Evolutionary conservation across 164 flowering plant species (phyloP), one percentile per base, ranked within the genome.

Genomic region (Vitis rotundifolia): DNA sequence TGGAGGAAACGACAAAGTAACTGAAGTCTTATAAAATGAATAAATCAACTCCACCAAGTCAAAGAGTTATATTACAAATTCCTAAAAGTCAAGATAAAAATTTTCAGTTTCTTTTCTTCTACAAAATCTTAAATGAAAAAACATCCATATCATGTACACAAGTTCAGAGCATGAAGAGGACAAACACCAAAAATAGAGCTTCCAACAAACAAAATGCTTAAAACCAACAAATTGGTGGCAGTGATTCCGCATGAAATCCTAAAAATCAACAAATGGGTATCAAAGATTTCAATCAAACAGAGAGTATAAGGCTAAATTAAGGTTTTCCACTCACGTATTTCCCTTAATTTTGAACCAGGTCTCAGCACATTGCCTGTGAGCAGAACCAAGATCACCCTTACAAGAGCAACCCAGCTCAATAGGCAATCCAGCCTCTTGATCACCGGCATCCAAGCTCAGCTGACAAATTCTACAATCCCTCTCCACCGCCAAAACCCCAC

Each of bases 301-400:
- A 53, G 5, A 53, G 56, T 13, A 53, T 13, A 5, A 53, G n/a
- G 56, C 56, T 13, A 14, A 11, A 53, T 14, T 53, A 55, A 48
- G 14, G 7, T 9, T 67, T 10, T 12, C 26, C 60, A 78, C 83
- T 79, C 64, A 82, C 83, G 65, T 77, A 63, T 82, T 76, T 8
- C 85, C 85, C 66, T 61, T 77, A 63, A 82, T 82, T 70, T 80
- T 82, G 80, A 82, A 82, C 85, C 86, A 83, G 31, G 82, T 75
- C 66, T 80, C 82, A 9, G 86, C 86, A 68, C 86, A 83, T 16
- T 76, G 74, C 55, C 55, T 71, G 61, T 83, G 86, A 11, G 82
- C 82, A 63, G 78, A 62, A 56, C 71, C 84, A 65, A 82, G 44
- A 74, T 80, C 84, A 15, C 75, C 86, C 61, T 80, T 80, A 62